These are phyloP conservation scores for Corynespora cassiicola DNA, from an alignment of 2,329 filamentous ascomycete species.

Conservation along the genomic window DNA sequence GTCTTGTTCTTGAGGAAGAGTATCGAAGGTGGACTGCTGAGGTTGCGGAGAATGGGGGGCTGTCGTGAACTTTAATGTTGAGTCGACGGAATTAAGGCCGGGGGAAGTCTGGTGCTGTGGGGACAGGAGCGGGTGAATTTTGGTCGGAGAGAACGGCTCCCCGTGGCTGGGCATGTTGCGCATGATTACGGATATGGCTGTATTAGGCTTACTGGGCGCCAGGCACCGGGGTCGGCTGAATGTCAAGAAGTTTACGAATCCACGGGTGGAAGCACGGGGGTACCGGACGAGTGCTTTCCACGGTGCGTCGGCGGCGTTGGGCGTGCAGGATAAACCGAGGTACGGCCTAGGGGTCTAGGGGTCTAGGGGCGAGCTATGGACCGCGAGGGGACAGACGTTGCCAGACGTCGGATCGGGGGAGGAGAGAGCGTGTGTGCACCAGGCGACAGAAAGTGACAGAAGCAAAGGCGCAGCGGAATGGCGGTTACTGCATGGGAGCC, in stretches of 20 bases:
- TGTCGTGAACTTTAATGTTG: slow-evolving; percentile 26
- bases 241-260: not conserved
- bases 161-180: slow-evolving; percentile 26
- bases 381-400: slow-evolving; percentile 27
- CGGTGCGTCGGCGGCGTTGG: slow-evolving; percentile 3
- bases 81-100: slow-evolving; percentile 39
- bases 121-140: slow-evolving; percentile 42
- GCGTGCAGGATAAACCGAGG: not conserved
- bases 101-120: slow-evolving; percentile 37
- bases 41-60: slow-evolving; percentile 28
- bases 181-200: slow-evolving; percentile 26
- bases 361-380: slow-evolving; percentile 5
- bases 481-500: slow-evolving; percentile 39
- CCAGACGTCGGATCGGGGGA: slow-evolving; percentile 35
- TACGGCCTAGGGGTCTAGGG: not conserved
- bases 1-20: slow-evolving; percentile 25
- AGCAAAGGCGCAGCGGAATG: slow-evolving; percentile 19
- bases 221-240: slow-evolving; percentile 7
- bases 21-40: slow-evolving; percentile 25
- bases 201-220: slow-evolving; percentile 12
- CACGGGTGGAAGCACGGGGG: slow-evolving; percentile 7
- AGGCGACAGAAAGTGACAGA: slow-evolving; percentile 23
- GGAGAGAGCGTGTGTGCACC: slow-evolving; percentile 34
- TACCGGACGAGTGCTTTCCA: slow-evolving; percentile 7
- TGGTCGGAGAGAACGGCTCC: slow-evolving; percentile 42